A percentile compares a stretch with the other conserved stretches of the same genome.
Evolutionary conservation across 2,329 filamentous ascomycete genomes (phyloP).

Genomic region (Fusarium robinianum): DNA sequence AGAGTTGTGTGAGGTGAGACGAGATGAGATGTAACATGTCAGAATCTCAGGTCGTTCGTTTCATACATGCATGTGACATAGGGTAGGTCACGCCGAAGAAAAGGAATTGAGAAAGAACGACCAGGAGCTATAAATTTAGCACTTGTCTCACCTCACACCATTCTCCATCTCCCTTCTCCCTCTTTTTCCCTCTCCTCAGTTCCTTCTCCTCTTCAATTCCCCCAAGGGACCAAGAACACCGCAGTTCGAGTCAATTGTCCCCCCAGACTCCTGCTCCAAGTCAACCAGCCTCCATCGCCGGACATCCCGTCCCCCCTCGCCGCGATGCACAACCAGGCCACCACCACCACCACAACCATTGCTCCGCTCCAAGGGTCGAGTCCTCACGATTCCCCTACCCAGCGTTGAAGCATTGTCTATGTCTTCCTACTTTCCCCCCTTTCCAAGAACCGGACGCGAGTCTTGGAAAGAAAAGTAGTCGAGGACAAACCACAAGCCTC

Average conservation of each 20-base stretch:
- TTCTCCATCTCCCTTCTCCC: no score
- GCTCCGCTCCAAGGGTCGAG: constrained; percentile 16
- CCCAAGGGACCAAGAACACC: constrained; percentile 13
- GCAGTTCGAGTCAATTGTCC: no score
- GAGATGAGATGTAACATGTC: constrained; percentile 23
- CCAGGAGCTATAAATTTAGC: no score
- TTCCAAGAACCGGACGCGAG: constrained; percentile 21
- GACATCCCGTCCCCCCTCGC: constrained; percentile 3
- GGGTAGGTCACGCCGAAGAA: no score
- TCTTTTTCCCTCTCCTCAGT: constrained; percentile 10
- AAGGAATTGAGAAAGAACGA: background rate
- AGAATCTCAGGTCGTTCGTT: no score
- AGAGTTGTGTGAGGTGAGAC: constrained; percentile 22
- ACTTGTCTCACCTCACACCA: no score
- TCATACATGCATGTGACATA: no score
- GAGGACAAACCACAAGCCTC: constrained; percentile 17
- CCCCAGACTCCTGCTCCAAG: constrained; percentile 9
- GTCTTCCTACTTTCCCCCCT: constrained; percentile 25
- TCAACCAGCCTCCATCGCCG: constrained; percentile 12
- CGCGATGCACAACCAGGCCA: constrained; percentile 19
- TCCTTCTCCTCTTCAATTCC: constrained; percentile 12
- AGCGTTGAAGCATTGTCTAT: constrained; percentile 16
- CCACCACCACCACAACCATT: no score
- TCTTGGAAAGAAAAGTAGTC: constrained; percentile 17
- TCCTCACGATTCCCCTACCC: constrained; percentile 7